Percentiles rank a stretch among this genome's conserved stretches.
Conservation (phyloP, 2,329 filamentous ascomycete species). For the Annulohypoxylon truncatum region DNA sequence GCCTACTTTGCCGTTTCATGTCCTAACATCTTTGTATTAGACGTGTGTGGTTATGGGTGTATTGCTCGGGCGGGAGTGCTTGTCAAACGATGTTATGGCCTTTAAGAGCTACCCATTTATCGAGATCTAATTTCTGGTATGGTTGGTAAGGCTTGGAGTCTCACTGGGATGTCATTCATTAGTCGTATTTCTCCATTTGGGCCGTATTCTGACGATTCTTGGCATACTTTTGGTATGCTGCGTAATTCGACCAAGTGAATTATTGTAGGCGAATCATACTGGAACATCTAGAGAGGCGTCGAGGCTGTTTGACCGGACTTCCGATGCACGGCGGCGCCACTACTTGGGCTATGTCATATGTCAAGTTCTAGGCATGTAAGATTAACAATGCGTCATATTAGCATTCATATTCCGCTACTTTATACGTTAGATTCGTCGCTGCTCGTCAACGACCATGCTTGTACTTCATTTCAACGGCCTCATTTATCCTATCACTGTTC, state of each 20-base stretch:
- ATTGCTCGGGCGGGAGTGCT: too few relatives aligned
- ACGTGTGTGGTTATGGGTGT: not conserved
- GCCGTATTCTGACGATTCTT: not conserved
- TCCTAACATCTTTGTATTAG: too few relatives aligned
- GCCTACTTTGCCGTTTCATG: too few relatives aligned
- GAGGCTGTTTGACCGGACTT: not conserved
- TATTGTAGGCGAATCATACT: too few relatives aligned
- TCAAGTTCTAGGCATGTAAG: not conserved
- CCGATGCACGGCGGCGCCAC: not conserved
- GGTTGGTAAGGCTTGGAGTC: not conserved
- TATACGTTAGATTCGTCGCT: not conserved
- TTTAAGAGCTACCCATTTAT: not conserved
- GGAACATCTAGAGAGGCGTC: too few relatives aligned
- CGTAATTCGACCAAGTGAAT: too few relatives aligned
- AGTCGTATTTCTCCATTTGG: not conserved
- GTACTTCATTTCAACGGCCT: not conserved
- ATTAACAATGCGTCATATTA: not conserved
- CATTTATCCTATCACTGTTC: not conserved
- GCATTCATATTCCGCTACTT: not conserved
- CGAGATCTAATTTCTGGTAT: not conserved
- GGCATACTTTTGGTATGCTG: not conserved
- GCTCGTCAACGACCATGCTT: not conserved
- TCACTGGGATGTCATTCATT: not conserved
- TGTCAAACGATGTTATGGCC: not conserved
- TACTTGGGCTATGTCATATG: not conserved